phyloP scores from a whole-genome alignment of 1,284 basidiomycete species.

The Puccinia horiana region DNA sequence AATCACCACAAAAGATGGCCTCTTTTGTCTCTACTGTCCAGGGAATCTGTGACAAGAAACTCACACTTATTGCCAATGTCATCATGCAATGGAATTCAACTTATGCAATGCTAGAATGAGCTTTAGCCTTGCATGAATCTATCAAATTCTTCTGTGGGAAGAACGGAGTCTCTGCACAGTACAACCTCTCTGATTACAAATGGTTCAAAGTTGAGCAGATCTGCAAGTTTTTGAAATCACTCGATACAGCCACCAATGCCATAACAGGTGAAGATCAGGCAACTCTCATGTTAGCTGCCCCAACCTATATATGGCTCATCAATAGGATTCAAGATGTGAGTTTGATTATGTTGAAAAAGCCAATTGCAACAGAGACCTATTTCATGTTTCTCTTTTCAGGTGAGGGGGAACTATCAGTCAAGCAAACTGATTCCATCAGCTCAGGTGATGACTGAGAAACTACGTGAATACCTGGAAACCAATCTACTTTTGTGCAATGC shows the following conservation, averaged over 20 bases:
- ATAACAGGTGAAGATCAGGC: neutral
- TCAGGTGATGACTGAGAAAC: too few species aligned
- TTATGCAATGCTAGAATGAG: neutral
- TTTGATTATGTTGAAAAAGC: too few species aligned
- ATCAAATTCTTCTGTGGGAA: neutral
- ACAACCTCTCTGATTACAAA: neutral
- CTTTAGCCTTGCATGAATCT: neutral
- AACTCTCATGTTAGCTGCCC: neutral
- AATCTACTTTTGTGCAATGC: too few species aligned
- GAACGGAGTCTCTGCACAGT: neutral
- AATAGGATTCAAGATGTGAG: neutral
- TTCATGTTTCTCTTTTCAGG: too few species aligned
- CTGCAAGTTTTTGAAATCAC: neutral
- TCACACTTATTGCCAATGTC: neutral
- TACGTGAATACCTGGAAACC: too few species aligned
- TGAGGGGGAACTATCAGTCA: too few species aligned
- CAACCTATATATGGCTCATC: neutral
- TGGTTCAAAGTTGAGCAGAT: neutral
- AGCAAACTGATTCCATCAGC: too few species aligned
- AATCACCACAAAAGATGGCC: conserved; percentile 3
- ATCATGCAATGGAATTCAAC: neutral
- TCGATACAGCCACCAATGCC: neutral
- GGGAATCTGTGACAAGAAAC: neutral
- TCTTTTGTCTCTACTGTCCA: neutral
- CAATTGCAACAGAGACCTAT: too few species aligned